A percentile compares a stretch with the other conserved stretches of the same genome.
These are phyloP conservation scores for Penicillium herquei DNA, from an alignment of 495 filamentous ascomycete genomes.

Conservation along the genomic window DNA sequence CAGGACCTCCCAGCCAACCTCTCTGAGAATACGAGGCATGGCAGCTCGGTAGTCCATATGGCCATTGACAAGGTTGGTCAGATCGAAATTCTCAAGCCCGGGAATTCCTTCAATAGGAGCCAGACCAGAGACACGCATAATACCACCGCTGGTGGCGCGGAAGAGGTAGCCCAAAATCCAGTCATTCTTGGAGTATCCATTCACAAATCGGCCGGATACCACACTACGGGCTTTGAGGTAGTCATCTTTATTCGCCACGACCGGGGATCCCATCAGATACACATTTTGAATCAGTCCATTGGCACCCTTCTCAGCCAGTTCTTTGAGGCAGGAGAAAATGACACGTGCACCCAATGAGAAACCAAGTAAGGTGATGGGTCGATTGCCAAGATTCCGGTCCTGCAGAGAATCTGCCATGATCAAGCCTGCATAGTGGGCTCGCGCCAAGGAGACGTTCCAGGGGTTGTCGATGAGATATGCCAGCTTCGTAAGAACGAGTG, in stretches of 20 bases:
- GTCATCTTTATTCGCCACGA: slow-evolving; percentile 91
- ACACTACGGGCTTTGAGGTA: slow-evolving; percentile 77
- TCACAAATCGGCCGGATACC: slow-evolving; percentile 88
- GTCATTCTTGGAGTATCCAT: slow-evolving; percentile 90
- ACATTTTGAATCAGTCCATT: slow-evolving; percentile 92
- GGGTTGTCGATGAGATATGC: slow-evolving; percentile 98
- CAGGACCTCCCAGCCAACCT: slow-evolving; percentile 85
- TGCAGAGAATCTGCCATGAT: slow-evolving; percentile 94
- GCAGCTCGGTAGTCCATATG: slow-evolving; percentile 96
- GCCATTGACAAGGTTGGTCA: slow-evolving; percentile 81
- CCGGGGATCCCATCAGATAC: slow-evolving; percentile 87
- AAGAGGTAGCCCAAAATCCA: slow-evolving; percentile 99
- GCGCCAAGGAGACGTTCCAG: slow-evolving; percentile 90
- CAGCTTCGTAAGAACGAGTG: slow-evolving; percentile 89
- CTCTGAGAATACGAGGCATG: slow-evolving; percentile 82
- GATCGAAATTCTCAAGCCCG: slow-evolving; percentile 85
- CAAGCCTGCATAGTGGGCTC: slow-evolving; percentile 83
- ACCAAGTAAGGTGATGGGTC: slow-evolving; percentile 92
- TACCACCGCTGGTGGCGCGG: slow-evolving; percentile 88
- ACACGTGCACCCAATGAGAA: slow-evolving; percentile 92
- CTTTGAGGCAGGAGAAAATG: slow-evolving; percentile 88
- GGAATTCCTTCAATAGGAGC: slow-evolving; percentile 73
- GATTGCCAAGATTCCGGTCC: slow-evolving; percentile 84
- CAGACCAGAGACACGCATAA: slow-evolving; percentile 88
- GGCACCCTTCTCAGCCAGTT: slow-evolving; percentile 85